Conservation (phyloP, 2,329 filamentous ascomycete genomes). For the Trichoderma koningii region DNA sequence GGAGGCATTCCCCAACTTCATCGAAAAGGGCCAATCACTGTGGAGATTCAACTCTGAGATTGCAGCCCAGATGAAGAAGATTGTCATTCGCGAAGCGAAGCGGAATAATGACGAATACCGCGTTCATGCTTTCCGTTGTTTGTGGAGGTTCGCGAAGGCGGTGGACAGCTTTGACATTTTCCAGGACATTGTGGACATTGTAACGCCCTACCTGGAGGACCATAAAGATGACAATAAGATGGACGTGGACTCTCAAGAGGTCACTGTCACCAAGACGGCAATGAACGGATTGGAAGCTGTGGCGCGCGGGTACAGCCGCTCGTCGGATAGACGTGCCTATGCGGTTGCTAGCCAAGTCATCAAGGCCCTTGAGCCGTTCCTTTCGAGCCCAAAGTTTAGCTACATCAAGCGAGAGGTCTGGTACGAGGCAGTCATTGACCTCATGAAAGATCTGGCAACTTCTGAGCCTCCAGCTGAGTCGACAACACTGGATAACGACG, state of each 20-base stretch:
- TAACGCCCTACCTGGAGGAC: constrained; percentile 63
- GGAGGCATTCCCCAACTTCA: constrained; percentile 76
- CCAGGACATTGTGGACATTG: constrained; percentile 64
- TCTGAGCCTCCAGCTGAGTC: constrained; percentile 31
- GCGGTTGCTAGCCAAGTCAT: constrained; percentile 46
- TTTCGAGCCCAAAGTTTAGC: constrained; percentile 44
- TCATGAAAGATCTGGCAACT: constrained; percentile 48
- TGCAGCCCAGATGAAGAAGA: constrained; percentile 72
- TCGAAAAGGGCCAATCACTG: constrained; percentile 62
- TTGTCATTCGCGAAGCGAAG: constrained; percentile 83
- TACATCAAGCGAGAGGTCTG: constrained; percentile 53
- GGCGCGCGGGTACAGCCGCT: constrained; percentile 52
- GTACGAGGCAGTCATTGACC: constrained; percentile 52
- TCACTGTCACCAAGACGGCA: constrained; percentile 47
- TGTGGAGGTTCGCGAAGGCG: constrained; percentile 72
- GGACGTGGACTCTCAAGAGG: constrained; percentile 64
- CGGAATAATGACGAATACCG: constrained; percentile 85
- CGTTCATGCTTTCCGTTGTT: constrained; percentile 68
- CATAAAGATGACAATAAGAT: constrained; percentile 62
- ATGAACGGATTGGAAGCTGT: constrained; percentile 55
- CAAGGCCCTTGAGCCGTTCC: constrained; percentile 45
- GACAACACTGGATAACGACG: constrained; percentile 28
- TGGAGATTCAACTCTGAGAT: constrained; percentile 57
- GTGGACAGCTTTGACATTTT: constrained; percentile 71
- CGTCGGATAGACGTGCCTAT: constrained; percentile 41